Evolutionary conservation across 352 stramenopile species (phyloP), one percentile per base, ranked within the genome.

Genomic region (Phytopythium litorale): DNA sequence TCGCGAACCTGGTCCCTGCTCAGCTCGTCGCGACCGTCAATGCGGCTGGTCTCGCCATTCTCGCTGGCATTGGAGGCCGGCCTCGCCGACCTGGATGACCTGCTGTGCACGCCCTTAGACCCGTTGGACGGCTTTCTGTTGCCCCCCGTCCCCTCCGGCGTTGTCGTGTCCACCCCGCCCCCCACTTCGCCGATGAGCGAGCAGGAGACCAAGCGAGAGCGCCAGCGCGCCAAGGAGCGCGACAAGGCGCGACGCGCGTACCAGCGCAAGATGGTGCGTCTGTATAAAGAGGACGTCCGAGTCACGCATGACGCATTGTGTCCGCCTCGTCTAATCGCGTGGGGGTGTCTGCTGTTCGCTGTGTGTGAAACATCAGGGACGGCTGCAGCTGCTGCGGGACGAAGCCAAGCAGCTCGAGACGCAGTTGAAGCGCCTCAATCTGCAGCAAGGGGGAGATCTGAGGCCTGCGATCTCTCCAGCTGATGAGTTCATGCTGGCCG

Each of bases 191-290:
- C 37, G 12, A 30, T 53, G 46, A 30, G 21, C 7, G 37, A 42
- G 11, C 8, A 42, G 37, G 37, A 42, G 37, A 11, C 37, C 11
- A 42, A 15, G 37, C 4, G 3, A 11, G 37, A 42, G 37, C 37
- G 23, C 21, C 46, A 53, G 46, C 67, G 67, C 4, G 60, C 64
- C 45, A 58, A 57, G 50, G 64, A 32, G 18, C 63, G 67, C 25
- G 40, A 65, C 4, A 73, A 71, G 62, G 67, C 70, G 33, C 64
- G 59, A 6, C 70, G 62, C 60, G 68, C 70, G 48, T 73, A 73
- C 64, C 60, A 71, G n/a, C 53, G 67, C 15, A 73, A 71, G 58
- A 73, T 68, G 63, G 66, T 67, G 60, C 30, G 57, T 16, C 37
- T 42, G 3, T 28, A 3, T 28, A 28, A 1, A 28, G 25, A 28